These are phyloP conservation scores for Decorospora gaudefroyi DNA, from an alignment of 2,329 filamentous ascomycete genomes.

Conservation along the genomic window DNA sequence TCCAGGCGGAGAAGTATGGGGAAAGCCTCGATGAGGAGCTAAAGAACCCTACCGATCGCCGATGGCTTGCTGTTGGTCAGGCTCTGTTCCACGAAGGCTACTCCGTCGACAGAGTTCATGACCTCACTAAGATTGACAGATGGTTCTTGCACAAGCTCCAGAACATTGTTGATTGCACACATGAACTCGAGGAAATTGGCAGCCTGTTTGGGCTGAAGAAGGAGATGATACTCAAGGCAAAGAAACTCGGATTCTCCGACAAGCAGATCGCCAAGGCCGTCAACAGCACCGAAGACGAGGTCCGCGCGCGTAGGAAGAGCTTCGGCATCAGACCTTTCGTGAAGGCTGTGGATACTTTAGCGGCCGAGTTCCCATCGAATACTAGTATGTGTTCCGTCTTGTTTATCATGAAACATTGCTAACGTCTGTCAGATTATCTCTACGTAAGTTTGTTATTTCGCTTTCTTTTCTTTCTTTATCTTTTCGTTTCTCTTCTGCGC, in stretches of 20 bases:
- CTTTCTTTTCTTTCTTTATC: too few relatives aligned
- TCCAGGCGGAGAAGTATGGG: slow-evolving; percentile 88
- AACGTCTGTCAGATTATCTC: slow-evolving; percentile 6
- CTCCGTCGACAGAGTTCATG: slow-evolving; percentile 86
- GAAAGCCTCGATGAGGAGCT: slow-evolving; percentile 89
- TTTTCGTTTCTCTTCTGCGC: too few relatives aligned
- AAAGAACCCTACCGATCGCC: slow-evolving; percentile 89
- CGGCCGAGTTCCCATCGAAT: slow-evolving; percentile 70
- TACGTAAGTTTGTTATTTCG: too few relatives aligned
- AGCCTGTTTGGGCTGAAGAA: slow-evolving; percentile 83
- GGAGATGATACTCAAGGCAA: slow-evolving; percentile 85
- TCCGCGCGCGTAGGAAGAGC: slow-evolving; percentile 79
- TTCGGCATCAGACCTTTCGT: slow-evolving; percentile 94
- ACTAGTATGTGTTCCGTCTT: slow-evolving; percentile 61
- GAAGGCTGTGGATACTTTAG: slow-evolving; percentile 97
- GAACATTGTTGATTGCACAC: slow-evolving; percentile 91
- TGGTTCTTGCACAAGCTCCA: slow-evolving; percentile 99
- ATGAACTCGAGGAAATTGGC: slow-evolving; percentile 81
- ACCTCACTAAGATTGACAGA: slow-evolving; percentile 97
- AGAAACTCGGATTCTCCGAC: slow-evolving; percentile 98
- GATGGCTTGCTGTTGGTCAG: slow-evolving; percentile 96
- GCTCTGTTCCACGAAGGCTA: slow-evolving; percentile 98
- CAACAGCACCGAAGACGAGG: slow-evolving; percentile 83
- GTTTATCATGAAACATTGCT: too few relatives aligned
- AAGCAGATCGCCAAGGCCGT: slow-evolving; percentile 89